Evolutionary conservation across 140 eudicot species (phyloP), one percentile per base, ranked within the genome.

Genomic region (Ambrosia hybrid): DNA sequence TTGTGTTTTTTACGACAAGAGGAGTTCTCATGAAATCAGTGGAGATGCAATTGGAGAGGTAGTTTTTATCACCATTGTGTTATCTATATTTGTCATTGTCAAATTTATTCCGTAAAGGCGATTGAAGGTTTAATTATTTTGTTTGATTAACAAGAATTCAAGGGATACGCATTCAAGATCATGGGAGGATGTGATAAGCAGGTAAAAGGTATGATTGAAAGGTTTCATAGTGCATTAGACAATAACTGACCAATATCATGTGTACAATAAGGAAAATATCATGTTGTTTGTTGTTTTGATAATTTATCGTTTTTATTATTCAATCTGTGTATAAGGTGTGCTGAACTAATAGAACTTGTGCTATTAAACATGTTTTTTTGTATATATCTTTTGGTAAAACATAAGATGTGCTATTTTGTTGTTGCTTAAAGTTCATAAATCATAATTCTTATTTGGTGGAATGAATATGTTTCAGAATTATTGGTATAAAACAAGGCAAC

Each of bases 101-200:
- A 2, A 21, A 43, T 33, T 2, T 1, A 2, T 6, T 48, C 26
- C 26, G 26, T 21, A 21, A 21, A 21, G 51, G 6, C 51, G 9
- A 45, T 34, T 9, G 33, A 1, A 9, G 5, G 3, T 11, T 1
- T 3, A 11, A 9, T 43, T 51, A 3, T 6, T 68, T 45, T 0
- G 2, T 63, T 49, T 69, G 5, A 30, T 3, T 14, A 38, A 51
- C 74, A 84, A 81, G 83, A 80, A 38, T 84, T 84, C 72, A 84
- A 84, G 81, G 89, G 83, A 0, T 81, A 80, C 5, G 86, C 81
- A 8, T 85, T 85, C 68, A 82, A 82, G 84, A 85, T 85, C 26
- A 81, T 75, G 86, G 86, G 89, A 56, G 89, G 89, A 0, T 81
- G 89, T 62, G 89, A 84, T 79, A 84, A 84, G 77, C 86, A 84